Conservation (phyloP, 106 monocot species). For the Dioscorea dumetorum region DNA sequence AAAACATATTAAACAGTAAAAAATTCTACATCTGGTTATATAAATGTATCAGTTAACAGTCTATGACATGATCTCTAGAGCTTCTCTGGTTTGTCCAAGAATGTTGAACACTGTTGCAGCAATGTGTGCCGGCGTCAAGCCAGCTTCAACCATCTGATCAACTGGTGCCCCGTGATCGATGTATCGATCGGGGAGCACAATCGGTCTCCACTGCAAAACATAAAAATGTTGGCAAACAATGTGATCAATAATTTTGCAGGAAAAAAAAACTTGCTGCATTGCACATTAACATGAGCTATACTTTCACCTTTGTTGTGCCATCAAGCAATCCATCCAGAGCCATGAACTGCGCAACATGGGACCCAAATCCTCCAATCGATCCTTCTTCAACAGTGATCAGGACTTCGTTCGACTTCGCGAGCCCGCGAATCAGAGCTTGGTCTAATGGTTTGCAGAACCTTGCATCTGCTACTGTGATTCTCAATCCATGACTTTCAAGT, state of each 20-base stretch:
- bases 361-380: slow-evolving; percentile 86
- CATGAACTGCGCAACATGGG: slow-evolving; percentile 94
- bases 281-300: background rate
- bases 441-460: slow-evolving; percentile 95
- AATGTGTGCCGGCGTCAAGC: slow-evolving; percentile 75
- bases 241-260: background rate
- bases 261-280: background rate
- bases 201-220: slow-evolving; percentile 78
- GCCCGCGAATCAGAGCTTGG: slow-evolving; percentile 53
- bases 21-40: no score
- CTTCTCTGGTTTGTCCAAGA: slow-evolving; percentile 77
- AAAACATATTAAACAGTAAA: no score
- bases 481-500: slow-evolving; percentile 47
- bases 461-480: slow-evolving; percentile 84
- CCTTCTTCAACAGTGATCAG: slow-evolving; percentile 94
- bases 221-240: background rate
- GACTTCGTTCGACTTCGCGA: slow-evolving; percentile 66
- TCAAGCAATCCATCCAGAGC: slow-evolving; percentile 87
- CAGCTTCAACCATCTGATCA: slow-evolving; percentile 78
- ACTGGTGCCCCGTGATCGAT: slow-evolving; percentile 87
- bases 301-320: slow-evolving; percentile 55
- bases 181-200: slow-evolving; percentile 89
- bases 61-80: slow-evolving; percentile 81
- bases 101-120: slow-evolving; percentile 92
- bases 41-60: no score